Conservation (phyloP, 441 rosid species). For the Aleurites moluccanus region DNA sequence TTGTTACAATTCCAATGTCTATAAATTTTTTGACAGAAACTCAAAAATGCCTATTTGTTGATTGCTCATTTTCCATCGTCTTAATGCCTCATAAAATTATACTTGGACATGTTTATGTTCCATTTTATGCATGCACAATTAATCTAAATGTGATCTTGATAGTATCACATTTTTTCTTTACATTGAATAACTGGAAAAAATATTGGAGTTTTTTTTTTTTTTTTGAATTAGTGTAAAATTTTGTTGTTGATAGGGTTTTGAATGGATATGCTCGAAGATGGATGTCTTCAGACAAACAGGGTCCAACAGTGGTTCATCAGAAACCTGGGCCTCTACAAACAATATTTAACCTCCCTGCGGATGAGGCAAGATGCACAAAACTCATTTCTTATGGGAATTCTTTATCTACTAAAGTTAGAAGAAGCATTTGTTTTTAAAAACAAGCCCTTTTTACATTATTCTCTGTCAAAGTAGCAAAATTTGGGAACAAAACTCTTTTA, state of each 20-base stretch:
- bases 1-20: background rate
- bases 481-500: background rate
- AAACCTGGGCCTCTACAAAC: conserved; percentile 97
- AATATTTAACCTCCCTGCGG: conserved; percentile 83
- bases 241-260: conserved; percentile 42
- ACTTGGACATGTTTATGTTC: background rate
- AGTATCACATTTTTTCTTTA: background rate
- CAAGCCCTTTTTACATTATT: background rate
- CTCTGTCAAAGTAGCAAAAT: background rate
- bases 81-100: background rate
- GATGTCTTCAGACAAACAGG: conserved; percentile 68
- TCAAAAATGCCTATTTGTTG: no score
- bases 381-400: conserved; percentile 7
- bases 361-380: conserved; percentile 58
- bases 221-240: conserved; percentile 19
- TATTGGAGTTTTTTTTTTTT: background rate
- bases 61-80: background rate
- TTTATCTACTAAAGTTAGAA: conserved; percentile 11
- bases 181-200: background rate
- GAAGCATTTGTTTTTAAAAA: background rate
- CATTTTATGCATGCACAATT: background rate
- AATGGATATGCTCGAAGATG: conserved; percentile 80
- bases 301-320: conserved; percentile 91
- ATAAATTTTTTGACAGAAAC: background rate
- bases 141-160: background rate